Conservation (phyloP, 257 asterid species). For the Craterostigma plantagineum region DNA sequence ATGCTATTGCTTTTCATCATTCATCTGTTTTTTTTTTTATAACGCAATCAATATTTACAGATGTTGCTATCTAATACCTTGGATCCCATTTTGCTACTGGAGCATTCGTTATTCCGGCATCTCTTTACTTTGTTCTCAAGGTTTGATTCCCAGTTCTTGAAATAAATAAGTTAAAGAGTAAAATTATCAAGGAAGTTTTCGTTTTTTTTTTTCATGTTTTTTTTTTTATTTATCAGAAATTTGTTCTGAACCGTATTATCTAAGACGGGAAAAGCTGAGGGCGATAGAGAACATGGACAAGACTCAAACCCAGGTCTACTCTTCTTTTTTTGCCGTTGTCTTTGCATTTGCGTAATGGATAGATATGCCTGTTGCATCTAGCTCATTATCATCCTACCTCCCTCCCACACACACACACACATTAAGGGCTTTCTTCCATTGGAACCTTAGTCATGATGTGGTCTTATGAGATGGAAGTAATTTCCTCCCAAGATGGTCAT, state of each 20-base stretch:
- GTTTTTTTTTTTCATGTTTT: not conserved
- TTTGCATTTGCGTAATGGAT: not conserved
- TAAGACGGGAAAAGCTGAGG: constrained; percentile 57
- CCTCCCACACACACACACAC: no score
- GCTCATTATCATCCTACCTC: not conserved
- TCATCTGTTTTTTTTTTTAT: constrained; percentile 1
- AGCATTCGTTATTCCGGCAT: constrained; percentile 68
- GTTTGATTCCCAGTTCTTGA: constrained; percentile 20
- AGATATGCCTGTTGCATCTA: not conserved
- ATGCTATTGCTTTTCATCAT: not conserved
- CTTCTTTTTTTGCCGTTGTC: not conserved
- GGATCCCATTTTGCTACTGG: constrained; percentile 58
- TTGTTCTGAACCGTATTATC: constrained; percentile 59
- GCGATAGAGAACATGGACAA: constrained; percentile 42
- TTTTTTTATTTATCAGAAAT: constrained; percentile 44
- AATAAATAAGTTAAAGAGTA: no score
- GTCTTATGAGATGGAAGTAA: no score
- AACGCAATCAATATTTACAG: constrained; percentile 24
- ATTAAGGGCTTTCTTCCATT: no score
- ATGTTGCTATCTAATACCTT: constrained; percentile 52
- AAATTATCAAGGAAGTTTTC: no score
- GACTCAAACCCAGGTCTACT: constrained; percentile 49
- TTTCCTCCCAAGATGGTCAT: no score
- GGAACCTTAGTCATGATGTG: no score
- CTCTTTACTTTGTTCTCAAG: constrained; percentile 71